A percentile compares a stretch with the other conserved stretches of the same genome.
Evolutionary conservation across 345 rosid genomes (phyloP).

Genomic region (Gossypium bickii): DNA sequence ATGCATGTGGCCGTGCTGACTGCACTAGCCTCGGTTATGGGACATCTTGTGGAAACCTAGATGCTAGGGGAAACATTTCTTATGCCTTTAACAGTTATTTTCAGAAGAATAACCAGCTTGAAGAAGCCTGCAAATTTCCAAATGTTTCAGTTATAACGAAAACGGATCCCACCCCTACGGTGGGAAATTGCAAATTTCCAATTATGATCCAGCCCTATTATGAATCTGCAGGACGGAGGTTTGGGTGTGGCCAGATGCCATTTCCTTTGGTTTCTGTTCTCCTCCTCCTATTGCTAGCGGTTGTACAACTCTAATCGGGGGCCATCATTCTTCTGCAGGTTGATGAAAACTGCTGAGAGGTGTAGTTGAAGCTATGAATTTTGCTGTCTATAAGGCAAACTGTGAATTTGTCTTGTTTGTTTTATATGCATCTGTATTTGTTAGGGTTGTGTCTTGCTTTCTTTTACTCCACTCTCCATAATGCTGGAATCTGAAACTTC

Average conservation of each 20-base stretch:
- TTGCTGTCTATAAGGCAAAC: not conserved
- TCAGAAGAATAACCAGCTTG: constrained; percentile 74
- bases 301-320: constrained; percentile 7
- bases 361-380: constrained; percentile 6
- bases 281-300: constrained; percentile 28
- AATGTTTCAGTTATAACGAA: constrained; percentile 56
- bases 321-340: constrained; percentile 19
- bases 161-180: constrained; percentile 69
- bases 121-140: constrained; percentile 71
- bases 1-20: constrained; percentile 78
- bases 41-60: constrained; percentile 67
- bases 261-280: constrained; percentile 24
- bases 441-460: no score
- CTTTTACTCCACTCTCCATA: no score
- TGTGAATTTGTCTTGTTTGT: not conserved
- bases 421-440: not conserved
- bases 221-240: constrained; percentile 30
- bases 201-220: constrained; percentile 75
- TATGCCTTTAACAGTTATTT: constrained; percentile 88
- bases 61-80: constrained; percentile 60
- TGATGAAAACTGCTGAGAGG: not conserved
- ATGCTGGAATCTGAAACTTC: no score
- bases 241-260: constrained; percentile 15
- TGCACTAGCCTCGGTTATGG: constrained; percentile 89
- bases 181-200: constrained; percentile 52